A percentile compares a stretch with the other conserved stretches of the same genome.
phyloP scores from a whole-genome alignment of 768 basidiomycete species.

The Mycena indigotica region DNA sequence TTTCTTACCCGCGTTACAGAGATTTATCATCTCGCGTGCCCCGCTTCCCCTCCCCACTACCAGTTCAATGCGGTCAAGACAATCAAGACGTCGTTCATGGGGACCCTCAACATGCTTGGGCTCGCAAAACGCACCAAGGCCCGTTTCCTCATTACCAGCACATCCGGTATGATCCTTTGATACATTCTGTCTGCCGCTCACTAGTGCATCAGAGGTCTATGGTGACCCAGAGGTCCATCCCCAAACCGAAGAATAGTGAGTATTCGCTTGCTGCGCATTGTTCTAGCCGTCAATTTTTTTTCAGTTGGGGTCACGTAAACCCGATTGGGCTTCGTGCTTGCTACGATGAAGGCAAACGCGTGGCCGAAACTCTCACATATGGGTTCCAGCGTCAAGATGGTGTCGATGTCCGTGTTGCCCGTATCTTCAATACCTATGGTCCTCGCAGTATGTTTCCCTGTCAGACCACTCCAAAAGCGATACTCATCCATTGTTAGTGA shows the following conservation, averaged over 20 bases:
- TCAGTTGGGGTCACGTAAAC: slow-evolving; percentile 97
- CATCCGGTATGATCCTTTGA: slow-evolving; percentile 66
- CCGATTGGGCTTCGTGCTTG: slow-evolving; percentile 98
- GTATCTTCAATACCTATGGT: slow-evolving; percentile 98
- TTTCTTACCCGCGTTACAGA: slow-evolving; percentile 48
- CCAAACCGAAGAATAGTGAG: slow-evolving; percentile 93
- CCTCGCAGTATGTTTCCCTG: slow-evolving; percentile 64
- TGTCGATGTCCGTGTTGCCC: slow-evolving; percentile 94
- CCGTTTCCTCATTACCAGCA: slow-evolving; percentile 93
- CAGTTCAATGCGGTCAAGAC: slow-evolving; percentile 99
- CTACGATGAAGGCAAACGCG: slow-evolving; percentile 99
- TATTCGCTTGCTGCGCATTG: slow-evolving; percentile 13
- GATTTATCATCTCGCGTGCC: slow-evolving; percentile 98
- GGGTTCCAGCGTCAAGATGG: slow-evolving; percentile 93
- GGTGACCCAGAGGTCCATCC: slow-evolving; percentile 99
- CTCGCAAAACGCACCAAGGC: slow-evolving; percentile 97
- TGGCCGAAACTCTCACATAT: slow-evolving; percentile 96
- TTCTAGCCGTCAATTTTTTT: slow-evolving; percentile 20
- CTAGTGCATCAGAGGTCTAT: slow-evolving; percentile 74
- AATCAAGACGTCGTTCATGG: slow-evolving; percentile 97
- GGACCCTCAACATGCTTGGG: slow-evolving; percentile 98
- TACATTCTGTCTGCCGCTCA: slow-evolving; percentile 12
- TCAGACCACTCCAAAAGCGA: not conserved
- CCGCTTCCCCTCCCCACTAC: slow-evolving; percentile 96
- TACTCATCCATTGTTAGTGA: slow-evolving; percentile 57